These are phyloP conservation scores for Polytrichum commune DNA, from an alignment of 225 moss, liverwort and hornwort genomes.

Conservation along the genomic window DNA sequence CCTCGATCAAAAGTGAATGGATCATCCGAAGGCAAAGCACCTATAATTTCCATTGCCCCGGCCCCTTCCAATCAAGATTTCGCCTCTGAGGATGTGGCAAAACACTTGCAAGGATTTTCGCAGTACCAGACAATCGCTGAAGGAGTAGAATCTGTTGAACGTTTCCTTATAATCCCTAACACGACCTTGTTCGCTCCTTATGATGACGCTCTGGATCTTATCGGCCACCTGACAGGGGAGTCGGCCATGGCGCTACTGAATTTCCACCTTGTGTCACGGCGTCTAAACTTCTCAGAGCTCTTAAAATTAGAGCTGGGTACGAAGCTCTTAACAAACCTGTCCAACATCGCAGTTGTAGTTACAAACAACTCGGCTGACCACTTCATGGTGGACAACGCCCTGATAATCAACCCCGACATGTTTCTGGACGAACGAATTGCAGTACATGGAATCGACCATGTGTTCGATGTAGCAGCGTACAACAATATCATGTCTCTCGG, in stretches of 20 bases:
- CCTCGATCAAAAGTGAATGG: background rate
- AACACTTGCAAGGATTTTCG: background rate
- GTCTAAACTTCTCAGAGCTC: constrained; percentile 7
- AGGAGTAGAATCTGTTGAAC: background rate
- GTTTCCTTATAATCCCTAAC: background rate
- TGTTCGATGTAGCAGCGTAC: constrained; percentile 11
- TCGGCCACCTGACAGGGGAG: background rate
- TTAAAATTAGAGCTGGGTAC: background rate
- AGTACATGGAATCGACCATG: constrained; percentile 10
- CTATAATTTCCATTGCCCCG: background rate
- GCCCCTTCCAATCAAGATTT: constrained; percentile 4
- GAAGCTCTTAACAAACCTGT: constrained; percentile 4
- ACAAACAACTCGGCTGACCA: constrained; percentile 2
- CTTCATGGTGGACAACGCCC: constrained; percentile 7
- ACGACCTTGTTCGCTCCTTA: constrained; percentile 14
- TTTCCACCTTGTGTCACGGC: constrained; percentile 5
- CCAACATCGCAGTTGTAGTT: constrained; percentile 6
- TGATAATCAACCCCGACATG: constrained; percentile 7
- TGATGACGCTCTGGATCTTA: constrained; percentile 1
- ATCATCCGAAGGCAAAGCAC: background rate
- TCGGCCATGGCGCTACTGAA: constrained; percentile 6
- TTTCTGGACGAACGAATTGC: constrained; percentile 4
- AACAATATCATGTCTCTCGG: constrained; percentile 1
- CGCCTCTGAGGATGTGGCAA: background rate
- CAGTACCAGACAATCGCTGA: constrained; percentile 2